Base-by-base conservation (phyloP, 2,329 filamentous ascomycete species). In the Trichoderma endophyticum region DNA sequence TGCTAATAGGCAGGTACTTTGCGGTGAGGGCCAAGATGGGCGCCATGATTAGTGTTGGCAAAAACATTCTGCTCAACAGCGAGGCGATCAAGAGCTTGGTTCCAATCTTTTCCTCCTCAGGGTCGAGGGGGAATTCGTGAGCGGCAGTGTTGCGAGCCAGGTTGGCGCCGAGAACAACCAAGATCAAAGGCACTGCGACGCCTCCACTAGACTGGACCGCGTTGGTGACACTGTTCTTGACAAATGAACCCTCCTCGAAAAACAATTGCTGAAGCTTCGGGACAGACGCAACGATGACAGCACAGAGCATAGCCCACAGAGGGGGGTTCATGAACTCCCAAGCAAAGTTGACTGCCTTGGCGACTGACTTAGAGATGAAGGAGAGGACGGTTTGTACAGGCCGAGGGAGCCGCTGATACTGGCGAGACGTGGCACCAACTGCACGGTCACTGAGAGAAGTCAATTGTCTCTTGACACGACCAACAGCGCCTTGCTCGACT, bases 311-410 rank as follows among this genome's bases (percentile, higher is more conserved):
- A 34, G 96, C 95, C 94, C 95, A 98, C 30, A 99, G 90, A 1
- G 96, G 96, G 56, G 96, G 95, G 82, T 98, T 98, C 95, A 99
- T 98, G 81, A 98, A 97, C 62, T 93, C 92, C 92, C 93, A 96
- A 14, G 95, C 80, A 67, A 94, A 94, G 63, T 82, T 83, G 75
- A 88, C 82, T 76, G 93, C 74, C 80, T 87, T 81, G 76, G 76
- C 80, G 59, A 80, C 83, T 21, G 83, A 76, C 12, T 72, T 75
- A 63, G 79, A 77, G 8, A 82, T 15, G 56, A 76, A 77, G 3
- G 76, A 72, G 15, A 86, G 74, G 0, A 74, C 60, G 6, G 75
- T 73, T 75, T 85, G 86, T 39, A 85, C 32, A 5, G 85, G 81
- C 3, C 54, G 64, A 1, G 87, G 86, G 21, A 87, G 80, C n/a